Percentiles rank a stretch among this genome's conserved stretches.
Evolutionary conservation across 139 green algal genomes (phyloP).

Genomic region (Micromonas pusilla): DNA sequence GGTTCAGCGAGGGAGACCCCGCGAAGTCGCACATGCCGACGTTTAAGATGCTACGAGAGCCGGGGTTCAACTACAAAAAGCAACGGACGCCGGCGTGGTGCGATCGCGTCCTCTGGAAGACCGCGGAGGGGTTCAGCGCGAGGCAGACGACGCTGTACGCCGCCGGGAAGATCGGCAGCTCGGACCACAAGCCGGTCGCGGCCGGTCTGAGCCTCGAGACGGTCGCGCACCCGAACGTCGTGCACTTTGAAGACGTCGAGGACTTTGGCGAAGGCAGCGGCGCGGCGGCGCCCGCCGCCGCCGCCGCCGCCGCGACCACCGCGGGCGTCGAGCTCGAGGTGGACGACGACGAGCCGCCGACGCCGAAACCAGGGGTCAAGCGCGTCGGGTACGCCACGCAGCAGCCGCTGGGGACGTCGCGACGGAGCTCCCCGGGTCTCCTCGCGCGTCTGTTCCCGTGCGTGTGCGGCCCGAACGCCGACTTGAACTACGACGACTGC

Average conservation of each 20-base stretch:
- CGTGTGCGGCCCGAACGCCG: no score
- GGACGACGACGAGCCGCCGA: no score
- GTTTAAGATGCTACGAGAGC: constrained; percentile 51
- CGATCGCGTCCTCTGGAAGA: constrained; percentile 57
- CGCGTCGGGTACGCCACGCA: no score
- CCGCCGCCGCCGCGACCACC: no score
- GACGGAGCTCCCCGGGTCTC: no score
- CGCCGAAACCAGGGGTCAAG: no score
- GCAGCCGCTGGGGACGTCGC: no score
- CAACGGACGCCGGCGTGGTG: constrained; percentile 62
- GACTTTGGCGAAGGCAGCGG: no score
- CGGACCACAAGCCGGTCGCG: constrained; percentile 66
- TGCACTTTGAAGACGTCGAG: background rate
- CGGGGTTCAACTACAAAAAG: constrained; percentile 36
- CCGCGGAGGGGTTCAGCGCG: background rate
- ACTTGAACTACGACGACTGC: no score
- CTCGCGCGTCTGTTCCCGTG: no score
- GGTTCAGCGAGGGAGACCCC: constrained; percentile 53
- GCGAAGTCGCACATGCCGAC: constrained; percentile 47
- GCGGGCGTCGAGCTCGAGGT: no score
- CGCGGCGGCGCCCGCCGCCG: no score
- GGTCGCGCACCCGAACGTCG: background rate
- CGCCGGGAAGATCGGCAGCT: constrained; percentile 43
- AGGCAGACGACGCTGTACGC: constrained; percentile 39
- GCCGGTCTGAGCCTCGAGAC: constrained; percentile 33